phyloP scores from a whole-genome alignment of 768 basidiomycete genomes.

The Brasilioporus rufonigricans region DNA sequence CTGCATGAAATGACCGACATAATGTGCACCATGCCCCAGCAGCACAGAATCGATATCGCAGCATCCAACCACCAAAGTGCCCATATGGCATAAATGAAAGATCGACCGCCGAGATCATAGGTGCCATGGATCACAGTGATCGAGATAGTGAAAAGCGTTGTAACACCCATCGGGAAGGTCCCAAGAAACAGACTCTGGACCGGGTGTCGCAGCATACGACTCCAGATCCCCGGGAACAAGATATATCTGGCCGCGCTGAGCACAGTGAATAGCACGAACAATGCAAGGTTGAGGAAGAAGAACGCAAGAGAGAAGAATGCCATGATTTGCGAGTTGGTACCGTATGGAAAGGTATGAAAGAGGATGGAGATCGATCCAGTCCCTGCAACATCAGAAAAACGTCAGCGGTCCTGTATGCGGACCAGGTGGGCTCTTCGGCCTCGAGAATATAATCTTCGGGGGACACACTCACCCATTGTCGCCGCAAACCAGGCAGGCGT shows the following conservation, averaged over 20 bases:
- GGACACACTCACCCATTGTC: conserved; percentile 45
- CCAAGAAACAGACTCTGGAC: conserved; percentile 49
- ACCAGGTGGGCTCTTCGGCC: not conserved
- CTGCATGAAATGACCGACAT: conserved; percentile 48
- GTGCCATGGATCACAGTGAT: conserved; percentile 43
- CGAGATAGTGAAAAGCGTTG: conserved; percentile 55
- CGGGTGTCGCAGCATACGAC: conserved; percentile 47
- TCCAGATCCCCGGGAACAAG: conserved; percentile 51
- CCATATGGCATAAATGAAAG: conserved; percentile 57
- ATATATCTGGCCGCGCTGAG: conserved; percentile 51
- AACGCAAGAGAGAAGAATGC: conserved; percentile 44
- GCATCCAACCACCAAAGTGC: conserved; percentile 70
- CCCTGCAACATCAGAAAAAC: conserved; percentile 24
- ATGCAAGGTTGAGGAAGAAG: conserved; percentile 56
- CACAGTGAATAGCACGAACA: conserved; percentile 50
- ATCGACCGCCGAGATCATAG: conserved; percentile 48
- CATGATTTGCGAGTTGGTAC: conserved; percentile 38
- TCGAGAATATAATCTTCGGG: not conserved
- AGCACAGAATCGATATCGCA: conserved; percentile 52
- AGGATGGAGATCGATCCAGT: conserved; percentile 56
- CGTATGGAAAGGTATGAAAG: conserved; percentile 59
- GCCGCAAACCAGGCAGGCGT: conserved; percentile 56
- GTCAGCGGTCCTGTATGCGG: not conserved
- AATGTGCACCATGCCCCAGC: conserved; percentile 59
- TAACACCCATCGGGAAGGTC: conserved; percentile 56